phyloP scores from a whole-genome alignment of 768 basidiomycete species.

The Serpula lacrymans region DNA sequence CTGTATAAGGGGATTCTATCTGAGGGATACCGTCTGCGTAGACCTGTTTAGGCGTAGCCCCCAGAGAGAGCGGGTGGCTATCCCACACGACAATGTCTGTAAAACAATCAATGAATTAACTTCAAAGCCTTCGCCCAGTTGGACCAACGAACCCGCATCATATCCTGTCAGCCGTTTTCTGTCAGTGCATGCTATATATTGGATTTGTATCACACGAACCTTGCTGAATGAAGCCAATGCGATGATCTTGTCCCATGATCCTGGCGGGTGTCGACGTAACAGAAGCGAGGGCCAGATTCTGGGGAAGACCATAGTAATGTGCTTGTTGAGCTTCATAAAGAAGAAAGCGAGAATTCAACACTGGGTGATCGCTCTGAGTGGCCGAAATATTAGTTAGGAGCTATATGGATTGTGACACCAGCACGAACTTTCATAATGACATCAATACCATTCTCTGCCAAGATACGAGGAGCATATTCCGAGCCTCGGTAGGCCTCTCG shows the following conservation, averaged over 20 bases:
- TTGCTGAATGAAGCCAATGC: slow-evolving; percentile 66
- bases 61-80: slow-evolving; percentile 72
- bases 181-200: background rate
- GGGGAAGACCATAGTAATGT: slow-evolving; percentile 67
- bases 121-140: too few species aligned
- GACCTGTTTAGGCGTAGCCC: slow-evolving; percentile 77
- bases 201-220: slow-evolving; percentile 30
- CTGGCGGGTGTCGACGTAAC: slow-evolving; percentile 72
- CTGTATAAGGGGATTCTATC: slow-evolving; percentile 41
- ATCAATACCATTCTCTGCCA: slow-evolving; percentile 52
- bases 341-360: slow-evolving; percentile 52
- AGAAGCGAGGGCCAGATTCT: slow-evolving; percentile 62
- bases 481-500: slow-evolving; percentile 62
- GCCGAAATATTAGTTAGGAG: slow-evolving; percentile 18
- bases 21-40: slow-evolving; percentile 86
- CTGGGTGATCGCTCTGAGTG: slow-evolving; percentile 49
- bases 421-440: slow-evolving; percentile 58
- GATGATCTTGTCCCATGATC: slow-evolving; percentile 69
- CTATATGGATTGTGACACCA: slow-evolving; percentile 5
- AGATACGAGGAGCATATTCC: slow-evolving; percentile 60
- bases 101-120: background rate
- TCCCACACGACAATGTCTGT: slow-evolving; percentile 48
- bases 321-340: slow-evolving; percentile 62
- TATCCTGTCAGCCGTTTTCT: slow-evolving; percentile 55
- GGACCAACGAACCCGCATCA: slow-evolving; percentile 51